Conservation (phyloP, 2,329 filamentous ascomycete species). For the Epichloe coenophiala region DNA sequence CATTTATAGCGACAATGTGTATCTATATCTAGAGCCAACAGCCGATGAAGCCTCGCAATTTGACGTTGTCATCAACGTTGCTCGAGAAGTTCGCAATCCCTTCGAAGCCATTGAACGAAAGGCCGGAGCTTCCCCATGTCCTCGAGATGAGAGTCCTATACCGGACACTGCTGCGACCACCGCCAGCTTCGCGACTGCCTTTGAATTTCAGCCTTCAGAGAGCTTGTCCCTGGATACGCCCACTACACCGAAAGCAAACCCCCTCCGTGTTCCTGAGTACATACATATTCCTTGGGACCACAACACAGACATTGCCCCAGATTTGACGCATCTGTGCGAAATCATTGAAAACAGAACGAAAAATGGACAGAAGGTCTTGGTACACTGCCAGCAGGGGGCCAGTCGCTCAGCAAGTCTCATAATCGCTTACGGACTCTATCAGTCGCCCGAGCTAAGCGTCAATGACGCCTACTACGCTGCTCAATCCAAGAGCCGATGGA, state of each 20-base stretch:
- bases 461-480: conserved; percentile 75
- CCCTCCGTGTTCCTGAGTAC: conserved; percentile 54
- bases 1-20: conserved; percentile 67
- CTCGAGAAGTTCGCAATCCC: conserved; percentile 67
- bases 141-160: conserved; percentile 26
- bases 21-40: conserved; percentile 67
- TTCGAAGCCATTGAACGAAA: conserved; percentile 33
- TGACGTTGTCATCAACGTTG: conserved; percentile 75
- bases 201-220: conserved; percentile 36
- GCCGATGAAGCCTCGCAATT: conserved; percentile 64
- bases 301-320: conserved; percentile 71
- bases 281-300: conserved; percentile 83
- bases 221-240: conserved; percentile 31
- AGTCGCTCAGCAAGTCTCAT: conserved; percentile 77
- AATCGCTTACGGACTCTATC: conserved; percentile 73
- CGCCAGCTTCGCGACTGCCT: conserved; percentile 46
- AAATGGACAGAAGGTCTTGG: conserved; percentile 63
- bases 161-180: conserved; percentile 44
- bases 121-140: conserved; percentile 15
- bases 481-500: conserved; percentile 73
- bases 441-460: conserved; percentile 61
- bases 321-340: conserved; percentile 63
- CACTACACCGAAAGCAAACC: conserved; percentile 39
- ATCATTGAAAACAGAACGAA: conserved; percentile 59
- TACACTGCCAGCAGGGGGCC: conserved; percentile 79